Conservation (phyloP, 306 rosid species). For the Glycine soja region DNA sequence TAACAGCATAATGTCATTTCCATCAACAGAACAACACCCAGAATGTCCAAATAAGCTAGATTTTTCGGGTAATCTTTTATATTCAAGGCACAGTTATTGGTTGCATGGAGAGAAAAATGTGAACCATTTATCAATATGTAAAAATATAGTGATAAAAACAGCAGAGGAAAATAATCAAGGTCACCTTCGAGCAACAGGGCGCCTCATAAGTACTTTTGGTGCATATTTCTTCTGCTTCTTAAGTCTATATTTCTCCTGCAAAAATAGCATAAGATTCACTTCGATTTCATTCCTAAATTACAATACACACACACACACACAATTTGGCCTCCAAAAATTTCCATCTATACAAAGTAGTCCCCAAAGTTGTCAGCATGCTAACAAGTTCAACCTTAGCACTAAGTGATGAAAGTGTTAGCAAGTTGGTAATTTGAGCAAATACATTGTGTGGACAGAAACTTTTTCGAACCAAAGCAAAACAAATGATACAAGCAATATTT, state of each 20-base stretch:
- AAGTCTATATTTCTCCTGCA: conserved; percentile 93
- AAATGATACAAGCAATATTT: not conserved
- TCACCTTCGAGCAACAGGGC: conserved; percentile 86
- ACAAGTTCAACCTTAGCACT: conserved; percentile 8
- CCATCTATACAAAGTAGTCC: not conserved
- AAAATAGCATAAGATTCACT: conserved; percentile 35
- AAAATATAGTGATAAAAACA: not conserved
- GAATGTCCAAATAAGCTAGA: not conserved
- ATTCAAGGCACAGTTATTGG: conserved; percentile 12
- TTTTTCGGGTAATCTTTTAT: conserved; percentile 19
- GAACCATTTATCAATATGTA: not conserved
- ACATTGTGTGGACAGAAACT: not conserved
- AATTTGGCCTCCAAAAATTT: not conserved
- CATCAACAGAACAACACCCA: conserved; percentile 11
- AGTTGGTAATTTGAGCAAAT: not conserved
- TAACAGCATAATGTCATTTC: conserved; percentile 7
- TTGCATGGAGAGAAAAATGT: conserved; percentile 2
- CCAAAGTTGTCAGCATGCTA: conserved; percentile 7
- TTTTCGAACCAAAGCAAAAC: not conserved
- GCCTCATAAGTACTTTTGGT: conserved; percentile 83
- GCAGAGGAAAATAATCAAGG: conserved; percentile 11
- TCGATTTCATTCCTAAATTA: conserved; percentile 28
- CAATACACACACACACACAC: not conserved
- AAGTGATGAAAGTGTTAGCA: not conserved
- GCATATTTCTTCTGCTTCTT: conserved; percentile 97